Percentiles rank a stretch among this genome's conserved stretches.
Conservation (phyloP, 1,284 basidiomycete species). For the Microbotryomycetes sp. region DNA sequence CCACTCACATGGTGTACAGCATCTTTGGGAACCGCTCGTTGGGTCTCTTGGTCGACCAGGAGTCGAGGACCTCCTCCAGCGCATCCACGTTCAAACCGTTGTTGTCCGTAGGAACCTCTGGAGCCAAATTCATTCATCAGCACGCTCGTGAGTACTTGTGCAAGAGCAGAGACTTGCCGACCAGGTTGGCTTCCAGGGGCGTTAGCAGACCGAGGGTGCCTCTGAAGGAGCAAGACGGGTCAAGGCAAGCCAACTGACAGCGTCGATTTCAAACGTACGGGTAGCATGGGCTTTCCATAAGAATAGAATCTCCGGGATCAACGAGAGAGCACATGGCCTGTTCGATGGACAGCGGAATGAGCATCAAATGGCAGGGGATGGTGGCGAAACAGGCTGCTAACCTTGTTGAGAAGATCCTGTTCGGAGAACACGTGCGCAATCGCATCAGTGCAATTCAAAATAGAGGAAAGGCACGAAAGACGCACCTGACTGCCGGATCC, state of each 20-base stretch:
- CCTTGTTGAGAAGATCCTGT: slow-evolving; percentile 83
- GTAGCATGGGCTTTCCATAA: slow-evolving; percentile 82
- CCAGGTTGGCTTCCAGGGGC: slow-evolving; percentile 52
- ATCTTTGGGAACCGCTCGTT: slow-evolving; percentile 67
- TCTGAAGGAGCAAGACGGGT: slow-evolving; percentile 33
- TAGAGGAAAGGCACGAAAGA: not conserved
- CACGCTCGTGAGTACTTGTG: not conserved
- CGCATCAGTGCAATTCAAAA: too few species aligned
- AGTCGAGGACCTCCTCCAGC: slow-evolving; percentile 60
- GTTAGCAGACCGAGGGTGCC: slow-evolving; percentile 44
- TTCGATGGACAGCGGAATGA: not conserved
- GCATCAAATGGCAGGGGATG: not conserved
- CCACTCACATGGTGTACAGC: slow-evolving; percentile 61
- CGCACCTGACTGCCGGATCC: slow-evolving; percentile 58
- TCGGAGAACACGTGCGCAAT: too few species aligned
- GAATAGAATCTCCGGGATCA: slow-evolving; percentile 70
- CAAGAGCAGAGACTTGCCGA: slow-evolving; percentile 49
- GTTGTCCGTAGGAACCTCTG: slow-evolving; percentile 73
- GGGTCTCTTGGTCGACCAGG: slow-evolving; percentile 54
- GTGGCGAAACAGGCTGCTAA: slow-evolving; percentile 42
- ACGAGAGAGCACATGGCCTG: slow-evolving; percentile 54
- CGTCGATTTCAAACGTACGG: slow-evolving; percentile 41
- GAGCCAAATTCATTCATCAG: not conserved
- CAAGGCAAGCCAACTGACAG: not conserved
- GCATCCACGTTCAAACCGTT: slow-evolving; percentile 61